Conservation (phyloP, 805 yeast species). For the Candida xyloterini region DNA sequence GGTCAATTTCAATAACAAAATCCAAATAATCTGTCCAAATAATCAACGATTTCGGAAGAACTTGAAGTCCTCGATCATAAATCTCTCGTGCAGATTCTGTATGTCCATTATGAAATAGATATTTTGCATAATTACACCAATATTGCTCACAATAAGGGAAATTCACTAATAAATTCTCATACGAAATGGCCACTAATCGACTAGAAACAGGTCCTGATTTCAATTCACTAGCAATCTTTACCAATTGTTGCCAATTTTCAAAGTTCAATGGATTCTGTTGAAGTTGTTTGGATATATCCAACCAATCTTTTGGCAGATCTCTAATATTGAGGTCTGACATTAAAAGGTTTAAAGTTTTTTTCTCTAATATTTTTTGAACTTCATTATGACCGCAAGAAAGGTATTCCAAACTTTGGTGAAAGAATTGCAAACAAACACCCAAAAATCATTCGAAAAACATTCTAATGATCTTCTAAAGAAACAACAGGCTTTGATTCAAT, state of each 20-base stretch:
- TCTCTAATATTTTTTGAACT: not conserved
- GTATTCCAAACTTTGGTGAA: constrained; percentile 32
- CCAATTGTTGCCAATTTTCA: constrained; percentile 6
- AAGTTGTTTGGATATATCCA: constrained; percentile 7
- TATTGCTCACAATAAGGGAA: constrained; percentile 52
- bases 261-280: constrained; percentile 7
- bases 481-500: constrained; percentile 44
- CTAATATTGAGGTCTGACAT: constrained; percentile 7
- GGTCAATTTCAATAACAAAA: constrained; percentile 34
- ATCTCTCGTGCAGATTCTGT: constrained; percentile 36
- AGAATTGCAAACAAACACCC: constrained; percentile 40
- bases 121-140: constrained; percentile 55
- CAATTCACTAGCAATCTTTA: not conserved
- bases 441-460: constrained; percentile 37
- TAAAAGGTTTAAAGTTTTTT: not conserved
- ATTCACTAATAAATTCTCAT: constrained; percentile 40
- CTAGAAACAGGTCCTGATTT: constrained; percentile 21
- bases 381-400: constrained; percentile 25
- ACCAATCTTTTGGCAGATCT: constrained; percentile 13
- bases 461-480: constrained; percentile 40
- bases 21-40: constrained; percentile 51
- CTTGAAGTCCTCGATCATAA: constrained; percentile 38
- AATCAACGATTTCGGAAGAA: constrained; percentile 43
- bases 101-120: constrained; percentile 45
- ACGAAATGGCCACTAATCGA: constrained; percentile 37